Percentiles rank a stretch among this genome's conserved stretches.
phyloP scores from a whole-genome alignment of 805 yeast species.

The Blastobotrys mokoenaii region DNA sequence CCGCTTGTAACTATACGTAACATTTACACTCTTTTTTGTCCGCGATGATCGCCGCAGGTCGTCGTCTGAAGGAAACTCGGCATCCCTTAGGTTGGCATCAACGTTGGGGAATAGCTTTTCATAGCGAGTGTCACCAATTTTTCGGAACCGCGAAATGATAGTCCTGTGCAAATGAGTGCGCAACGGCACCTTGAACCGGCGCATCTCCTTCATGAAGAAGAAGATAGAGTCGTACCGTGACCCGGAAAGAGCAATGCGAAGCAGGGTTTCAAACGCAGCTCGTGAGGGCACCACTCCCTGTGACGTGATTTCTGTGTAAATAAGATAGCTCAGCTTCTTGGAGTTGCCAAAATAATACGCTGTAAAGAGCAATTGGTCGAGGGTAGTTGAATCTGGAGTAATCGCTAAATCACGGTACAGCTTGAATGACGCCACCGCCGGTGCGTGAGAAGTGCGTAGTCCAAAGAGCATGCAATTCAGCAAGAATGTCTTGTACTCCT shows the following conservation, averaged over 20 bases:
- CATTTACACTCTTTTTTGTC: neutral
- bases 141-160: conserved; percentile 6
- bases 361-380: conserved; percentile 9
- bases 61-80: conserved; percentile 11
- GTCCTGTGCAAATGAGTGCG: conserved; percentile 6
- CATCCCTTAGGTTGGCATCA: neutral
- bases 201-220: conserved; percentile 22
- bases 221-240: conserved; percentile 10
- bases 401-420: conserved; percentile 9
- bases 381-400: conserved; percentile 11
- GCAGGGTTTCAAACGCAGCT: conserved; percentile 19
- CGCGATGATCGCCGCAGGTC: conserved; percentile 1
- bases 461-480: conserved; percentile 8
- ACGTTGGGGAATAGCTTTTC: conserved; percentile 1
- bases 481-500: conserved; percentile 2
- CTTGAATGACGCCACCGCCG: conserved; percentile 5
- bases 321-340: conserved; percentile 19
- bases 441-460: neutral
- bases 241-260: conserved; percentile 22
- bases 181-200: conserved; percentile 10
- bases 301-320: conserved; percentile 18
- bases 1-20: conserved; percentile 4
- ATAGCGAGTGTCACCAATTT: conserved; percentile 5
- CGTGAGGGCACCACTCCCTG: conserved; percentile 14
- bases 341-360: conserved; percentile 25